A percentile compares a stretch with the other conserved stretches of the same genome.
Conservation (phyloP, 495 filamentous ascomycete genomes). For the Cercophora sp. region DNA sequence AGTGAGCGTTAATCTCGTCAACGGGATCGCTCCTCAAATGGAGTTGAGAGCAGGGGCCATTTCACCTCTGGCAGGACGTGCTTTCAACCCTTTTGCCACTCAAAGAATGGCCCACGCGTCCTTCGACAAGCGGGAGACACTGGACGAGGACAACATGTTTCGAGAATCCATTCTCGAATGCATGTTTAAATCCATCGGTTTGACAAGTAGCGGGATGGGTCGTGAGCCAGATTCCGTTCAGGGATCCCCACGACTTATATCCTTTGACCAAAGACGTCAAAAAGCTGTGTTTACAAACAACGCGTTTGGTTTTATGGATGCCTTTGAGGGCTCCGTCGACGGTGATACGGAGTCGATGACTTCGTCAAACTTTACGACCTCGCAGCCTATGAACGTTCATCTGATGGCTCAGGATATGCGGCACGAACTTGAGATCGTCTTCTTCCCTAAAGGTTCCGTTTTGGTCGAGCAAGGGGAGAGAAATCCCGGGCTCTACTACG, state of each 20-base stretch:
- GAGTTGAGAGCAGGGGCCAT: slow-evolving; percentile 20
- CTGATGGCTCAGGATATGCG: slow-evolving; percentile 67
- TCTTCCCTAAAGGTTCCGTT: slow-evolving; percentile 89
- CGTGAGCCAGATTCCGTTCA: slow-evolving; percentile 70
- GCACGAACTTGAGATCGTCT: slow-evolving; percentile 96
- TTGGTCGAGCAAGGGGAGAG: slow-evolving; percentile 96
- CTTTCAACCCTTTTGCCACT: slow-evolving; percentile 53
- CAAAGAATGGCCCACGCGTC: slow-evolving; percentile 49
- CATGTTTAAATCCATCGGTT: slow-evolving; percentile 89
- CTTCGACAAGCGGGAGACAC: slow-evolving; percentile 64
- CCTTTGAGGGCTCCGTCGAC: slow-evolving; percentile 75
- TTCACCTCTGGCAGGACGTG: slow-evolving; percentile 60
- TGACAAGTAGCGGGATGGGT: slow-evolving; percentile 61
- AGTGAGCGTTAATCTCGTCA: slow-evolving; percentile 8
- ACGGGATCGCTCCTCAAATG: slow-evolving; percentile 8
- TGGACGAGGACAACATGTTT: slow-evolving; percentile 84
- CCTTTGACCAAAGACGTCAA: slow-evolving; percentile 78
- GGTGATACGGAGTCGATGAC: slow-evolving; percentile 84
- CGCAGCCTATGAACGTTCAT: slow-evolving; percentile 40
- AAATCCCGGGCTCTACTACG: slow-evolving; percentile 94
- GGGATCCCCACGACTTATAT: slow-evolving; percentile 77
- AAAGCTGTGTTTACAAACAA: slow-evolving; percentile 78
- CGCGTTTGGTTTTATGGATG: slow-evolving; percentile 93
- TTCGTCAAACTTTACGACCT: slow-evolving; percentile 49
- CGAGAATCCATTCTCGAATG: slow-evolving; percentile 88